These are phyloP conservation scores for Trametes gibbosa DNA, from an alignment of 768 basidiomycete species.

Conservation along the genomic window DNA sequence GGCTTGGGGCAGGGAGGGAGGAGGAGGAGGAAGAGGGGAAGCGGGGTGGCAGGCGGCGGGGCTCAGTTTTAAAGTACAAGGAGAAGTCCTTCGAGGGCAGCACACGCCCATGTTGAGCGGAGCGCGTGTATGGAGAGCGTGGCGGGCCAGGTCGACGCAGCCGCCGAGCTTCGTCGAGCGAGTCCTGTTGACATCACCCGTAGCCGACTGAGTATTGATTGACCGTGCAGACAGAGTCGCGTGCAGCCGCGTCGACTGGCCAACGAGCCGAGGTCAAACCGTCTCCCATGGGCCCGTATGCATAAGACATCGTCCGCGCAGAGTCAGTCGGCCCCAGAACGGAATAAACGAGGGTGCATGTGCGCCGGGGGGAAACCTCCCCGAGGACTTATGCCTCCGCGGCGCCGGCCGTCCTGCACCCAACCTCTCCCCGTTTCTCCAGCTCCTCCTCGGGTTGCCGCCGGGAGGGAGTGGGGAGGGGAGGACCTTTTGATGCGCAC, in stretches of 20 bases:
- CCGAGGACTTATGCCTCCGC: neutral
- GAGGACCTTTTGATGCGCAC: neutral
- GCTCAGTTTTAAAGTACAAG: constrained; percentile 74
- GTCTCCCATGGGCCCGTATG: no score
- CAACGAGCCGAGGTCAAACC: no score
- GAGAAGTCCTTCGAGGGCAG: constrained; percentile 31
- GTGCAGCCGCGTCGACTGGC: no score
- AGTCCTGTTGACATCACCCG: no score
- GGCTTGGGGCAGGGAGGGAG: no score
- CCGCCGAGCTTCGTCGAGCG: neutral
- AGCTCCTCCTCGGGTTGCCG: neutral
- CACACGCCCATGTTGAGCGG: constrained; percentile 28
- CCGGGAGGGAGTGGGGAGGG: neutral
- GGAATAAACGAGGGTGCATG: no score
- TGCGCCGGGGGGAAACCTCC: neutral
- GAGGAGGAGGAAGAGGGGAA: neutral
- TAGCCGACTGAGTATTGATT: no score
- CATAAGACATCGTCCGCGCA: no score
- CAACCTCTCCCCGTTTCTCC: neutral
- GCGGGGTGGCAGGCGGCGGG: constrained; percentile 5
- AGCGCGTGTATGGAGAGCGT: neutral
- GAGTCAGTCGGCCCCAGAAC: no score
- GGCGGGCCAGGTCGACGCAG: neutral
- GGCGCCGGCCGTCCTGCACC: neutral
- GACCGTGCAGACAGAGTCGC: no score